Percentiles rank a stretch among this genome's conserved stretches.
phyloP scores from a whole-genome alignment of 164 flowering plant species.

The Paratinospora sagittata region DNA sequence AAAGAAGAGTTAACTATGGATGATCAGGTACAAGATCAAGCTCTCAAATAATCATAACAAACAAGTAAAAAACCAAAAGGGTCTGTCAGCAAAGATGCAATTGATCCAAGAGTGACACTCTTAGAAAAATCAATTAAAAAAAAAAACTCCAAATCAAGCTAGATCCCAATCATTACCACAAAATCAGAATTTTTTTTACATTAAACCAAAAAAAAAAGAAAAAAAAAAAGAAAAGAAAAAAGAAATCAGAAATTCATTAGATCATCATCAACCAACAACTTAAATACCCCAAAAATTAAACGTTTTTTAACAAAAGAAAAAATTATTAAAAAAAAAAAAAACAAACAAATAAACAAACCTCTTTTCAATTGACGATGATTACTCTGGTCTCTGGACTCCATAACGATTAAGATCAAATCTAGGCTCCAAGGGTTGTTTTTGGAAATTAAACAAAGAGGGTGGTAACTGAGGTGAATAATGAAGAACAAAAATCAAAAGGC shows the following conservation, averaged over 20 bases:
- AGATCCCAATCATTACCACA: background rate
- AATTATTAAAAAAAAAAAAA: background rate
- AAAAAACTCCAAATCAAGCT: background rate
- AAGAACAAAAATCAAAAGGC: slow-evolving; percentile 50
- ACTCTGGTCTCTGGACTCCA: slow-evolving; percentile 28
- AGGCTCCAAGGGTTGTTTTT: slow-evolving; percentile 15
- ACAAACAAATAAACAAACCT: slow-evolving; percentile 21
- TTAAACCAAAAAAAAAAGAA: no score
- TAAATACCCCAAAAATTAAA: background rate
- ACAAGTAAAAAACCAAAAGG: no score
- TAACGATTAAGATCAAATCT: slow-evolving; percentile 11
- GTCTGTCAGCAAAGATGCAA: no score
- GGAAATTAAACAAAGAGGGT: slow-evolving; percentile 17
- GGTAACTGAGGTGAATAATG: slow-evolving; percentile 60
- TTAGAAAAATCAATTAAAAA: no score
- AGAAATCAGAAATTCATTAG: background rate
- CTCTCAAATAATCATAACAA: no score
- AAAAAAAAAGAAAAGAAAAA: background rate
- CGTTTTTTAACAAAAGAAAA: no score
- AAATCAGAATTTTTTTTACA: background rate
- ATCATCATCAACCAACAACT: background rate
- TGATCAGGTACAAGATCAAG: no score
- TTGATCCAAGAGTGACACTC: no score
- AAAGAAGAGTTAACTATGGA: no score
- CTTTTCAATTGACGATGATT: slow-evolving; percentile 23